Evolutionary conservation across 2,329 filamentous ascomycete genomes (phyloP), one percentile per base, ranked within the genome.

Genomic region (Diaporthe ampelina): DNA sequence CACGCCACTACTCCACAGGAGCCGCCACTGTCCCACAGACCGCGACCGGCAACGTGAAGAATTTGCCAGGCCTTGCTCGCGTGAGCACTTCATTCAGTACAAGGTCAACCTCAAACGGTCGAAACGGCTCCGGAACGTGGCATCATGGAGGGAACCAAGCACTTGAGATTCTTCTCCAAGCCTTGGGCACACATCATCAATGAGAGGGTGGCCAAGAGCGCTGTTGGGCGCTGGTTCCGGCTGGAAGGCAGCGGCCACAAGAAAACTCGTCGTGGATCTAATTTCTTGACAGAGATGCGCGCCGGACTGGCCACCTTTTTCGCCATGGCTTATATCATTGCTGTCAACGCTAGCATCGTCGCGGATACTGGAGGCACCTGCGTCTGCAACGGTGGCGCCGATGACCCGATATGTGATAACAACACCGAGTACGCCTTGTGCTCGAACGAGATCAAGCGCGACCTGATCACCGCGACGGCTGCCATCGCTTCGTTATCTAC

Each of bases 271-370:
- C 93, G 94, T 81, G 92, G 92, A 29, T 93, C 94, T 43, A 88
- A 89, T 78, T 97, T 97, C 86, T 91, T 94, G 79, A 97, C 94
- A 65, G 95, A 97, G 84, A 87, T 97, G 71, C 92, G 95, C 76
- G 95, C 94, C 74, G 95, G 95, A 63, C 85, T 97, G 50, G 94
- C 94, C 35, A 95, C 94, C 81, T 95, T 95, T 84, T 93, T 94
- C 81, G 89, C 90, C 78, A 88, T 89, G 84, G 84, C 85, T 76
- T 88, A 87, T 79, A 88, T 89, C 72, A 84, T 88, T 76, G 84
- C 86, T 73, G 86, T 88, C 77, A 86, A 89, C 78, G 81, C 84
- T 2, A 84, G 83, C 71, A 86, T 87, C 75, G 86, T 88, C 61
- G 88, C 92, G 63, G 89, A 94, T 76, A 90, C 88, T 11, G 93